Evolutionary conservation across 1,284 basidiomycete species (phyloP).

Genomic region (Schizopora paradoxa): DNA sequence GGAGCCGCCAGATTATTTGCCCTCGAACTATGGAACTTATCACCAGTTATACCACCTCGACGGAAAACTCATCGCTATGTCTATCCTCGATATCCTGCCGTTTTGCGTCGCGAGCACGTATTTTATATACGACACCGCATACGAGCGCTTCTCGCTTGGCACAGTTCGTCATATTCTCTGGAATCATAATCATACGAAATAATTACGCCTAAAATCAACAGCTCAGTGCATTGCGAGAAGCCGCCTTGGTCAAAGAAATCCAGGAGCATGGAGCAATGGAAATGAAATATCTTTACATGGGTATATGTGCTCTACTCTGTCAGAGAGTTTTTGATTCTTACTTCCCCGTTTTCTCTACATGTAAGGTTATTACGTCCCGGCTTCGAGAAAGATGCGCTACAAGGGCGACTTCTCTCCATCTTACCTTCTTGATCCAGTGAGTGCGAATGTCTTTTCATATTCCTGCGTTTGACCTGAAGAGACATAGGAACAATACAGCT

Average conservation of each 20-base stretch:
- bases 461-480: slow-evolving; percentile 5
- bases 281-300: slow-evolving; percentile 79
- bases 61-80: slow-evolving; percentile 77
- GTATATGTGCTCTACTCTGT: slow-evolving; percentile 37
- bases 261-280: slow-evolving; percentile 56
- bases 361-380: slow-evolving; percentile 86
- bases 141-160: slow-evolving; percentile 73
- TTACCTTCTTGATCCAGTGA: slow-evolving; percentile 82
- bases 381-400: slow-evolving; percentile 94
- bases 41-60: slow-evolving; percentile 84
- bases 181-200: no score
- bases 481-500: slow-evolving; percentile 68
- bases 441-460: slow-evolving; percentile 19
- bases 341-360: slow-evolving; percentile 1
- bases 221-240: slow-evolving; percentile 82
- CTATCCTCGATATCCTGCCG: slow-evolving; percentile 89
- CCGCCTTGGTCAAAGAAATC: slow-evolving; percentile 68
- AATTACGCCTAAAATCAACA: slow-evolving; percentile 29
- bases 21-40: slow-evolving; percentile 72
- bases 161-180: slow-evolving; percentile 62
- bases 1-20: slow-evolving; percentile 49
- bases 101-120: slow-evolving; percentile 90
- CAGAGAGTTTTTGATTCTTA: background rate
- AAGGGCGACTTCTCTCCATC: slow-evolving; percentile 92
- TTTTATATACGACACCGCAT: slow-evolving; percentile 85